Conservation (phyloP, 306 rosid species). For the Pyrus betulifolia region DNA sequence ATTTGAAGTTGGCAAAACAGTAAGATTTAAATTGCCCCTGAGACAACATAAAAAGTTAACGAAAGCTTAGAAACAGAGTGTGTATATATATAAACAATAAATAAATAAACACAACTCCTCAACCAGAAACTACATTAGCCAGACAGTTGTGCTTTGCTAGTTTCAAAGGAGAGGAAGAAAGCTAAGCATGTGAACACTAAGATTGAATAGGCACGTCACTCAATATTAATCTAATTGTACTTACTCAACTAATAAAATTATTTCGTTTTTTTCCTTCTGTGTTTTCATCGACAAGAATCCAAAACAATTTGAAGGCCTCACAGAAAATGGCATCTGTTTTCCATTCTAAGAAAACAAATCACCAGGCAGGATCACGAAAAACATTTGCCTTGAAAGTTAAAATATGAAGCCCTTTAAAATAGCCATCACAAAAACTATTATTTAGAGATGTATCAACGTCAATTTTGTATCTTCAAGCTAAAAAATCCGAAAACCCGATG, state of each 20-base stretch:
- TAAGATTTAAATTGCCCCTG: conserved; percentile 87
- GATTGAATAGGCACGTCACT: not conserved
- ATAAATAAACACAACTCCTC: not conserved
- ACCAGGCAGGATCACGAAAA: not conserved
- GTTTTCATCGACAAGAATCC: not conserved
- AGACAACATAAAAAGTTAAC: conserved; percentile 15
- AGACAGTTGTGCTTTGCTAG: not conserved
- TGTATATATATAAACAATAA: not conserved
- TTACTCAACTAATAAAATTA: not conserved
- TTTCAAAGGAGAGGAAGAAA: not conserved
- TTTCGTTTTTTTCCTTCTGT: not conserved
- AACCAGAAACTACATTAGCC: not conserved
- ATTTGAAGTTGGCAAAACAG: conserved; percentile 77
- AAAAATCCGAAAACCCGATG: not conserved
- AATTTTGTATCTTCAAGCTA: not conserved
- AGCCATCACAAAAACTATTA: not conserved
- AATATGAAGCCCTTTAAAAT: not conserved
- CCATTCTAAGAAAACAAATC: not conserved
- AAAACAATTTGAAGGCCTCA: not conserved
- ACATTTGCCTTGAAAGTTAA: not conserved
- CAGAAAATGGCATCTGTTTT: not conserved
- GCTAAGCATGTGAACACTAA: not conserved
- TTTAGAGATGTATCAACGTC: not conserved
- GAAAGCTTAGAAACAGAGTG: conserved; percentile 1
- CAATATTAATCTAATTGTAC: not conserved